A percentile compares a stretch with the other conserved stretches of the same genome.
Conservation (phyloP, 2,329 filamentous ascomycete species). For the Didymosphaeria variabile region DNA sequence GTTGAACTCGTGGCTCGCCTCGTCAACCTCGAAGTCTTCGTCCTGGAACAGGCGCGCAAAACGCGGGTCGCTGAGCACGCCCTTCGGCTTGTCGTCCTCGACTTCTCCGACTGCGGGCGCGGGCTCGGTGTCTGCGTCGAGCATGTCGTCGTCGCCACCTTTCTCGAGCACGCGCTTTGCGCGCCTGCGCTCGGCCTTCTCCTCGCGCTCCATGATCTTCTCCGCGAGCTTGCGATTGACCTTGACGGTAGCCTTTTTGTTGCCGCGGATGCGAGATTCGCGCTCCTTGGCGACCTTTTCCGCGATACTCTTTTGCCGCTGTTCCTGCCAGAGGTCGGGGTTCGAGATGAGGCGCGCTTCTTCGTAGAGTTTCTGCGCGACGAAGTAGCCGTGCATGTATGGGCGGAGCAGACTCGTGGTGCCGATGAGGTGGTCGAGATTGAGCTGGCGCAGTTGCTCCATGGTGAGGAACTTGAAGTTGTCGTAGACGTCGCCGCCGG, state of each 20-base stretch:
- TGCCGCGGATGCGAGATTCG: conserved; percentile 91
- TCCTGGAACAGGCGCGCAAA: conserved; percentile 92
- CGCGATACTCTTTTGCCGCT: conserved; percentile 87
- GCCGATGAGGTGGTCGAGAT: conserved; percentile 86
- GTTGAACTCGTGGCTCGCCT: conserved; percentile 85
- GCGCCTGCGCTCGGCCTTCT: conserved; percentile 66
- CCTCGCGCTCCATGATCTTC: conserved; percentile 71
- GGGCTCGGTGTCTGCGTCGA: conserved; percentile 38
- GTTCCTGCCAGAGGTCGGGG: conserved; percentile 92
- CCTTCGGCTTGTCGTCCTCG: conserved; percentile 55
- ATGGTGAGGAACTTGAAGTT: conserved; percentile 98
- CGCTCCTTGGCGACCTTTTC: conserved; percentile 97
- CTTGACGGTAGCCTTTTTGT: conserved; percentile 89
- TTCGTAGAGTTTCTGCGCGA: conserved; percentile 93
- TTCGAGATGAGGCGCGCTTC: conserved; percentile 93
- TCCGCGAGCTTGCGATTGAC: conserved; percentile 83
- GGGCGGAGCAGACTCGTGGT: conserved; percentile 89
- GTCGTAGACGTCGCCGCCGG: conserved; percentile 85
- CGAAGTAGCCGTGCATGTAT: conserved; percentile 99
- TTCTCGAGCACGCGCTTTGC: conserved; percentile 64
- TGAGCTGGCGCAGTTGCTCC: conserved; percentile 84
- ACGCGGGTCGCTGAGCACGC: conserved; percentile 80
- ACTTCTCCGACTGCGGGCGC: conserved; percentile 29
- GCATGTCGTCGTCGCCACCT: conserved; percentile 63
- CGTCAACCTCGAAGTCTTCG: conserved; percentile 91